Base-by-base conservation (phyloP, 139 green algal genomes). In the Auxenochlorella pyrenoidosa region DNA sequence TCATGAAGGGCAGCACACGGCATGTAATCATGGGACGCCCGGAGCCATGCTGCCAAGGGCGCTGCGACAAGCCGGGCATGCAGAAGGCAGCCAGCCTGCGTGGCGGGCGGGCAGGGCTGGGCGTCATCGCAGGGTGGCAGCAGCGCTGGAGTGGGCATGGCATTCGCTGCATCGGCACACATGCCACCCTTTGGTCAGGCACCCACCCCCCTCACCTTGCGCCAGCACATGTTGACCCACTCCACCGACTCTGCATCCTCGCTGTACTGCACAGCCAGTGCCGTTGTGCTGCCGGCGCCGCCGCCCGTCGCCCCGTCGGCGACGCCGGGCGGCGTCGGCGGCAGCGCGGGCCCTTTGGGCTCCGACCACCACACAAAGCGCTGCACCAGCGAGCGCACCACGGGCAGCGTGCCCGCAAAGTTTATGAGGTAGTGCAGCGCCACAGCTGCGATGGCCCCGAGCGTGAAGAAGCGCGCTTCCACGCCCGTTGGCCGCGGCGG, bases 211-310 rank as follows among this genome's bases (percentile, higher is more conserved):
- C 79, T 26, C 77, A 95, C 94, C 93, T 99, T 99, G 38, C 96
- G 90, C 88, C 94, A 95, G 88, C 96, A 98, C 97, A 98, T 99
- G 92, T 99, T 99, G 65, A 99, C 92, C 97, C 97, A 99, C 90
- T 99, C 97, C 71, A 99, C 95, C 30, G 89, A 87, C 91, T 99
- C 97, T 21, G 93, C 95, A 43, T 94, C 90, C 32, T 91, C 91
- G 60, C 77, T 84, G 71, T 90, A 92, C 78, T 90, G 71, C 78
- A 94, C 83, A 36, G 91, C 44, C 34, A 88, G 86, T 26, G 82
- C 89, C 15, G 82, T 82, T 3, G 63, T 73, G 30, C 82, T 8
- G 82, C 44, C 44, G 21, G 21, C 28, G 1, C n/a, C 51, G 47
- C 82, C 47, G 47, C n/a, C 65, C 3, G 30, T 2, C 40, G 13